These are phyloP conservation scores for Mortierella alpina DNA, from an alignment of 192 early-diverging fungal species.

Conservation along the genomic window DNA sequence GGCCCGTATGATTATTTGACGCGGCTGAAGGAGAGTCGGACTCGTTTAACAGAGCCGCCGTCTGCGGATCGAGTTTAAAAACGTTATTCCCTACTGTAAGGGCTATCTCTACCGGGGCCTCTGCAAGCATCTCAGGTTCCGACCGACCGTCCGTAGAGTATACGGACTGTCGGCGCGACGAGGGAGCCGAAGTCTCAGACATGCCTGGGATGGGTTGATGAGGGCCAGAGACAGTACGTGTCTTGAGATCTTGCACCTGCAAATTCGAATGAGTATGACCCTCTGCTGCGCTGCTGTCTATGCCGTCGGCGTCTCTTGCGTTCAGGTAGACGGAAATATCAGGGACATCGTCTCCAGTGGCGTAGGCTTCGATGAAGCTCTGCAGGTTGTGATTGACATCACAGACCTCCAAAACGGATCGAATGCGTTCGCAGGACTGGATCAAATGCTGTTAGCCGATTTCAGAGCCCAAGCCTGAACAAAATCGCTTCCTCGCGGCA, in stretches of 20 bases:
- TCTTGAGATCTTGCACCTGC: conserved; percentile 35
- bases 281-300: conserved; percentile 1
- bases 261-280: conserved; percentile 12
- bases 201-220: conserved; percentile 24
- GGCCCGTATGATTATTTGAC: too few relatives aligned
- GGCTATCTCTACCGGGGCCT: conserved; percentile 26
- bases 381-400: conserved; percentile 72
- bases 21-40: not conserved
- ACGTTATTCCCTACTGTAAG: conserved; percentile 30
- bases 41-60: conserved; percentile 18
- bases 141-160: conserved; percentile 6
- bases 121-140: not conserved
- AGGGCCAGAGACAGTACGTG: conserved; percentile 34
- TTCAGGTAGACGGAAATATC: conserved; percentile 40
- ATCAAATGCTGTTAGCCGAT: not conserved
- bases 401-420: conserved; percentile 72
- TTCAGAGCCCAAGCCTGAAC: not conserved
- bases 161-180: conserved; percentile 18
- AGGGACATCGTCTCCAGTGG: conserved; percentile 70
- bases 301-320: not conserved
- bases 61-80: conserved; percentile 40
- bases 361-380: conserved; percentile 68
- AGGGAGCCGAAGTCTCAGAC: not conserved
- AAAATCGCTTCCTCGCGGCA: not conserved
- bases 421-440: conserved; percentile 77